These are phyloP conservation scores for Paspalum notatum DNA, from an alignment of 176 grass and related monocot species.

Conservation along the genomic window DNA sequence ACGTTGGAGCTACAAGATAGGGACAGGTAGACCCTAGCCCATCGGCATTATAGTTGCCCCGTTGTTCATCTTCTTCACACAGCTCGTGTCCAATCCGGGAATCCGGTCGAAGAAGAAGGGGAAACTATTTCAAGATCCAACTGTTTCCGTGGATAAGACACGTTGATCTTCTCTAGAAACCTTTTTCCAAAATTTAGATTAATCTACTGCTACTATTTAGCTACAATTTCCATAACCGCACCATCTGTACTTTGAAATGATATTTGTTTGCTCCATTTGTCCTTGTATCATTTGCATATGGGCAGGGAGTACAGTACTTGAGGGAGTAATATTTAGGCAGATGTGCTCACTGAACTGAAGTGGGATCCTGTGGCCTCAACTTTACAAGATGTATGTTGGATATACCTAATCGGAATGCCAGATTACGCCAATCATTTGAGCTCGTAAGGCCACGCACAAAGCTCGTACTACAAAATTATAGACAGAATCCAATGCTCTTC, in stretches of 20 bases:
- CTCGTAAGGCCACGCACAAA: too few relatives aligned
- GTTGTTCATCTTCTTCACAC: neutral
- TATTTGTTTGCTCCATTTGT: neutral
- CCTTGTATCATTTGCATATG: neutral
- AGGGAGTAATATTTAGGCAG: neutral
- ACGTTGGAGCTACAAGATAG: neutral
- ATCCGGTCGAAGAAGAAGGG: neutral
- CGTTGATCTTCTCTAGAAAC: too few relatives aligned
- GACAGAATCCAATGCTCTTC: neutral
- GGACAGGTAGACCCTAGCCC: neutral
- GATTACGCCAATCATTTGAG: neutral
- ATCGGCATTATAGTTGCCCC: neutral
- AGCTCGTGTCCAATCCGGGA: neutral
- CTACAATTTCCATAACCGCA: neutral
- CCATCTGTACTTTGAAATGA: conserved; percentile 1
- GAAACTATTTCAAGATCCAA: neutral
- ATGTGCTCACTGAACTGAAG: neutral
- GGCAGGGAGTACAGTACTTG: neutral
- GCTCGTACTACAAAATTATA: neutral
- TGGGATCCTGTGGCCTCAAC: neutral
- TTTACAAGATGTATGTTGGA: too few relatives aligned
- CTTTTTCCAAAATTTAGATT: neutral
- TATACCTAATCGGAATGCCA: too few relatives aligned
- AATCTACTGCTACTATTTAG: too few relatives aligned
- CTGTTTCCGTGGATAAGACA: neutral